A percentile compares a stretch with the other conserved stretches of the same genome.
These are phyloP conservation scores for Suhomyces maxii DNA, from an alignment of 1,139 yeast species.

Conservation along the genomic window DNA sequence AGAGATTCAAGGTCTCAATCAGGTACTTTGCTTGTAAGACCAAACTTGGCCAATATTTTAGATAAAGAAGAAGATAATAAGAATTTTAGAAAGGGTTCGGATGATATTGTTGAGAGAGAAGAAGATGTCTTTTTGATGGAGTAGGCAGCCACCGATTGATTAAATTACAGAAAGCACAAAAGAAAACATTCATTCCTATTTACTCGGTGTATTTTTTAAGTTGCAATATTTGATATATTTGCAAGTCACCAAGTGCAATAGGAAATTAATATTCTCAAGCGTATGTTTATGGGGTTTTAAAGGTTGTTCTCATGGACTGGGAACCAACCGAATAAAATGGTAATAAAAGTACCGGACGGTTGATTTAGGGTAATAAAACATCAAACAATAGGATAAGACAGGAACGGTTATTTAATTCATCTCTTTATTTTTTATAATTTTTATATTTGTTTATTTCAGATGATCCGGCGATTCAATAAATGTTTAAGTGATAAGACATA, in stretches of 20 bases:
- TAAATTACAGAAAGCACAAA: no score
- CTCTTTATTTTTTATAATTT: no score
- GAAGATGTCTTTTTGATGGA: slow-evolving; percentile 42
- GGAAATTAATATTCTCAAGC: no score
- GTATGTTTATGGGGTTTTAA: no score
- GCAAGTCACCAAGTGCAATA: no score
- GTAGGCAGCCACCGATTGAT: slow-evolving; percentile 9
- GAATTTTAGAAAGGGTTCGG: slow-evolving; percentile 12
- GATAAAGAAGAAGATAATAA: slow-evolving; percentile 11
- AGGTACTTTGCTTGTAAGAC: slow-evolving; percentile 44
- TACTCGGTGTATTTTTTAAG: no score
- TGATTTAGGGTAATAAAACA: background rate
- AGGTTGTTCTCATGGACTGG: background rate
- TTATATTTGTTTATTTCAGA: background rate
- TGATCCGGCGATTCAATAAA: background rate
- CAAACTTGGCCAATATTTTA: slow-evolving; percentile 22
- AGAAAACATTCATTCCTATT: no score
- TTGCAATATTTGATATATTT: no score
- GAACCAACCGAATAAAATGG: background rate
- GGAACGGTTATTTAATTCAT: no score
- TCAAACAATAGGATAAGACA: background rate
- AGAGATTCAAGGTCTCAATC: slow-evolving; percentile 61
- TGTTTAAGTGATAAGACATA: background rate
- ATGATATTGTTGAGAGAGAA: slow-evolving; percentile 8
- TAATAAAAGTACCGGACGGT: background rate